Base-by-base conservation (phyloP, 2,329 filamentous ascomycete genomes). In the Albifimbria verrucaria region DNA sequence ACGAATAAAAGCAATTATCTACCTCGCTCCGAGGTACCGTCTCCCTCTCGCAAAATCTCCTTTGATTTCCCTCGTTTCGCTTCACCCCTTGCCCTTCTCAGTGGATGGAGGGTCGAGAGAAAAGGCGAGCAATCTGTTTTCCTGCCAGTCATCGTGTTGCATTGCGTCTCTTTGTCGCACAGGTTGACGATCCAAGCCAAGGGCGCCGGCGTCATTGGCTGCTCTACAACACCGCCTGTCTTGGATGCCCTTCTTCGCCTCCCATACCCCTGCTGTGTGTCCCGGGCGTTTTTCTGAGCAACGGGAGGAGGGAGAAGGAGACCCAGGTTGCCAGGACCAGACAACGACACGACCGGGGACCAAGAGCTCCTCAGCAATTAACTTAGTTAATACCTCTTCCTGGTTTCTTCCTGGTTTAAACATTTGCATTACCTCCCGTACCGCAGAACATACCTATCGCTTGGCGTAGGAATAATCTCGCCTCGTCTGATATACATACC, bases 191-290 rank as follows among this genome's bases (percentile, higher is more conserved):
- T 49, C 47, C 26, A 32, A 49, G 18, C 25, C 47, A 47, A 47
- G 23, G 44, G 44, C 44, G 44, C 24, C 22, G 24, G 44, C 47
- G 28, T 49, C 47, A 49, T 49, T 49, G 47, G 25, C 47, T 39
- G 25, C 47, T 49, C 22, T 32, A 25, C 47, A 39, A 36, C 47
- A 39, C 47, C 47, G 44, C 44, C 22, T 47, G 44, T 47, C 44
- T 47, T 47, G 44, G 22, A 47, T 23, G 24, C 32, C 32, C 32
- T 39, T 39, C 32, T n/a, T 39, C 32, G 32, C 32, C 32, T 39
- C 6, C 32, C 32, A 39, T 5, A 39, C 32, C 32, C 32, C 32
- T 39, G 32, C 32, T 39, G 32, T n/a, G n/a, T n/a, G 32, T 39
- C 32, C 32, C 32, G 32, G 32, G 32, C 32, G 32, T 39, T 39